phyloP scores from a whole-genome alignment of 2,329 filamentous ascomycete genomes.

The Fusarium globosum region DNA sequence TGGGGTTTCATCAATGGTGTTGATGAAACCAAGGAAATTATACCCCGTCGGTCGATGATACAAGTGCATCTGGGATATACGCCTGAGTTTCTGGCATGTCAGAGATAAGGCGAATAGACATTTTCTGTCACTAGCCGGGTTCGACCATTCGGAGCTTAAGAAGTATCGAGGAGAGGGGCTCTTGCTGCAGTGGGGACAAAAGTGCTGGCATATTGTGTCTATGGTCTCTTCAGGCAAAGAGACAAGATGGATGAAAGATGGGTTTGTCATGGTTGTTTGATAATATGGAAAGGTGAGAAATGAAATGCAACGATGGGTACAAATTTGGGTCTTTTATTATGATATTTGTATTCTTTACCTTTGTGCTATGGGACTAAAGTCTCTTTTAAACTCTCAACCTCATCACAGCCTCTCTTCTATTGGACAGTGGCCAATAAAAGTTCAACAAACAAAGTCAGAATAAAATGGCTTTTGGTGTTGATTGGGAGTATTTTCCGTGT shows the following conservation, averaged over 20 bases:
- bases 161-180: not conserved
- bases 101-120: not conserved
- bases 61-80: not conserved
- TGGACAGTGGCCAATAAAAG: not conserved
- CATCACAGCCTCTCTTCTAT: too few relatives aligned
- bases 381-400: too few relatives aligned
- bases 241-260: too few relatives aligned
- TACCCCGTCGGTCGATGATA: not conserved
- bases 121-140: rapidly evolving
- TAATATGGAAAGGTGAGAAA: not conserved
- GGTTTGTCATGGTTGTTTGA: not conserved
- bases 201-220: not conserved
- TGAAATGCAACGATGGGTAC: rapidly evolving
- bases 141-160: rapidly evolving
- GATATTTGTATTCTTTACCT: too few relatives aligned
- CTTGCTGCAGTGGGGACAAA: not conserved
- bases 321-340: not conserved
- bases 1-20: not conserved
- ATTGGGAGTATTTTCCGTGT: too few relatives aligned
- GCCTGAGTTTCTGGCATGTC: not conserved
- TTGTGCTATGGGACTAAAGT: too few relatives aligned
- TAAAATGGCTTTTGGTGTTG: not conserved
- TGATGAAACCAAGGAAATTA: not conserved
- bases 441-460: not conserved
- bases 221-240: not conserved